A percentile compares a stretch with the other conserved stretches of the same genome.
Evolutionary conservation across 2,329 filamentous ascomycete species (phyloP).

Genomic region (Ramichloridium luteum): DNA sequence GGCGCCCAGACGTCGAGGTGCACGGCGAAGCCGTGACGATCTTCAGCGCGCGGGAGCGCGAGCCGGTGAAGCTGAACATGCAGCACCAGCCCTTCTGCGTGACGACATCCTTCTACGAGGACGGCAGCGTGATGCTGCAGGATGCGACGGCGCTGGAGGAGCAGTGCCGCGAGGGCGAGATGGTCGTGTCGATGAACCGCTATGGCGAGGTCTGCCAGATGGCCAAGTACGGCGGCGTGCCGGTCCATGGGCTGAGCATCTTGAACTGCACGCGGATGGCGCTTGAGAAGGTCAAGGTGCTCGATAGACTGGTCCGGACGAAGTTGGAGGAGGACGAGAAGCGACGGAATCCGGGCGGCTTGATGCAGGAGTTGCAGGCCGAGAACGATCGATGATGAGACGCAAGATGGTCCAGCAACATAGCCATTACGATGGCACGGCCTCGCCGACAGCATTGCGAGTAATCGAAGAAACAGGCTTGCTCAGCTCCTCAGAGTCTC

Average conservation of each 20-base stretch:
- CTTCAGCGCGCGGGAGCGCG: constrained; percentile 71
- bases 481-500: too few species aligned
- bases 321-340: constrained; percentile 67
- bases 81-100: constrained; percentile 86
- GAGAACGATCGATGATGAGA: constrained; percentile 53
- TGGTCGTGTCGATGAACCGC: constrained; percentile 75
- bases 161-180: constrained; percentile 58
- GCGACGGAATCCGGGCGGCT: constrained; percentile 63
- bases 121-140: constrained; percentile 57
- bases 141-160: constrained; percentile 66
- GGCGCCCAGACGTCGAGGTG: constrained; percentile 77
- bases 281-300: constrained; percentile 65
- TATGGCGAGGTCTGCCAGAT: constrained; percentile 86
- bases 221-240: constrained; percentile 74
- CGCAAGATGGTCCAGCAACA: too few species aligned
- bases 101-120: constrained; percentile 71
- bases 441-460: too few species aligned
- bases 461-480: too few species aligned
- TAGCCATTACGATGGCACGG: too few species aligned
- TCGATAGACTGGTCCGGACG: constrained; percentile 60
- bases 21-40: constrained; percentile 75
- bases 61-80: constrained; percentile 80
- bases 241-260: constrained; percentile 67
- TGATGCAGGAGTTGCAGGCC: constrained; percentile 66
- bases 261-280: constrained; percentile 66